phyloP scores from a whole-genome alignment of 129 eudicot genomes.

The Centella asiatica region DNA sequence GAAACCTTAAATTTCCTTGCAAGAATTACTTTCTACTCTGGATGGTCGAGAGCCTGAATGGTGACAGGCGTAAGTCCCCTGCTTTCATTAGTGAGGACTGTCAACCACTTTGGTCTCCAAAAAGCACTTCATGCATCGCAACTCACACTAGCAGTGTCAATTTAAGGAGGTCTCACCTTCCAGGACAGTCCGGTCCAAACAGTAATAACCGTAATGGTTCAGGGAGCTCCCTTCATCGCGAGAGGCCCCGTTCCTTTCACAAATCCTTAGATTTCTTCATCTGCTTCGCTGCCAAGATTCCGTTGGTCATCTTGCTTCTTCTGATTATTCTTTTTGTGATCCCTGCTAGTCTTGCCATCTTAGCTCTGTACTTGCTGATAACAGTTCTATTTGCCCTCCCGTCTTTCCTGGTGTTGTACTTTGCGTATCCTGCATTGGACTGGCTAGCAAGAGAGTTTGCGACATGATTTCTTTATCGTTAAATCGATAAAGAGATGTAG shows the following conservation, averaged over 20 bases:
- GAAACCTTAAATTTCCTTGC: constrained; percentile 53
- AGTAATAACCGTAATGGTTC: not conserved
- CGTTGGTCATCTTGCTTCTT: constrained; percentile 43
- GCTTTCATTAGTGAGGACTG: constrained; percentile 22
- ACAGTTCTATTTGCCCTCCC: constrained; percentile 63
- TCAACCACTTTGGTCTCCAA: constrained; percentile 30
- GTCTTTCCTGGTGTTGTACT: constrained; percentile 56
- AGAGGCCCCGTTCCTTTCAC: constrained; percentile 42
- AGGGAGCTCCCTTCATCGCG: constrained; percentile 8
- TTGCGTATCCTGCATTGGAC: constrained; percentile 53
- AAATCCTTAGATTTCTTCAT: constrained; percentile 51
- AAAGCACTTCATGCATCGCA: constrained; percentile 21
- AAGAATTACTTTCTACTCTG: constrained; percentile 69
- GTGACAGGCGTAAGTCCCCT: constrained; percentile 34
- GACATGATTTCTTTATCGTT: constrained; percentile 19
- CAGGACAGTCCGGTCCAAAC: constrained; percentile 12
- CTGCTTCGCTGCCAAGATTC: constrained; percentile 40
- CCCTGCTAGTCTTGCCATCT: constrained; percentile 42
- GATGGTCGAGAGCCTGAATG: constrained; percentile 75
- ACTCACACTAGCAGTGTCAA: constrained; percentile 5
- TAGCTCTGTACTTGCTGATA: constrained; percentile 42
- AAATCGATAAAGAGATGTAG: not conserved
- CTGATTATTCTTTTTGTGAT: constrained; percentile 36
- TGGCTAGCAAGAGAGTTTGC: constrained; percentile 59
- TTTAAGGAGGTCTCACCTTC: constrained; percentile 20